phyloP scores from a whole-genome alignment of 2,329 filamentous ascomycete genomes.

The Ascosphaera apis region DNA sequence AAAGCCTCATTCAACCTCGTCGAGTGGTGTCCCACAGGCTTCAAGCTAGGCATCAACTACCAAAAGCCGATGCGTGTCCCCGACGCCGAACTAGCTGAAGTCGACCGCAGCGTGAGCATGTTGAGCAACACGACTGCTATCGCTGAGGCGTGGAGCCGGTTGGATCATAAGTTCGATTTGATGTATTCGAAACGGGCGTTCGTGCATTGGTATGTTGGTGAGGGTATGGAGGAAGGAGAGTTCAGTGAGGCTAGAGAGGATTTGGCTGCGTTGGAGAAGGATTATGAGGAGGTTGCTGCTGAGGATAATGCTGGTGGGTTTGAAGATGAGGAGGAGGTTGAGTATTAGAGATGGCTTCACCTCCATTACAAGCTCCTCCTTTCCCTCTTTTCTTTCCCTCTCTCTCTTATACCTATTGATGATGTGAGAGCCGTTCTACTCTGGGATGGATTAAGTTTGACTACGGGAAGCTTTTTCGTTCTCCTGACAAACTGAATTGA shows the following conservation, averaged over 20 bases:
- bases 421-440: too few relatives aligned
- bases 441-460: too few relatives aligned
- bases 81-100: constrained; percentile 28
- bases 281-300: constrained; percentile 64
- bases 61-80: constrained; percentile 32
- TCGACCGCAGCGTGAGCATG: constrained; percentile 36
- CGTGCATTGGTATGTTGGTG: constrained; percentile 58
- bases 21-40: constrained; percentile 46
- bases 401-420: too few relatives aligned
- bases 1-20: constrained; percentile 42
- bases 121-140: constrained; percentile 45
- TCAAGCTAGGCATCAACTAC: constrained; percentile 47
- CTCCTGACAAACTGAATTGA: too few relatives aligned
- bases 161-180: constrained; percentile 45
- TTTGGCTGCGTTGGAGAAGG: constrained; percentile 62
- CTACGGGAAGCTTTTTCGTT: too few relatives aligned
- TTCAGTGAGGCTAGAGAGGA: constrained; percentile 76
- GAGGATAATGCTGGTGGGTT: constrained; percentile 35
- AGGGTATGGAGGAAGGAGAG: constrained; percentile 83
- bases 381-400: too few relatives aligned
- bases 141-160: constrained; percentile 38
- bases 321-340: constrained; percentile 30
- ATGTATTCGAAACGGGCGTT: constrained; percentile 49
- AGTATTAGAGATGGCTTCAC: constrained; percentile 13
- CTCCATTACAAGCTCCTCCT: neutral